These are phyloP conservation scores for Vigna mungo DNA, from an alignment of 306 rosid species.

Conservation along the genomic window DNA sequence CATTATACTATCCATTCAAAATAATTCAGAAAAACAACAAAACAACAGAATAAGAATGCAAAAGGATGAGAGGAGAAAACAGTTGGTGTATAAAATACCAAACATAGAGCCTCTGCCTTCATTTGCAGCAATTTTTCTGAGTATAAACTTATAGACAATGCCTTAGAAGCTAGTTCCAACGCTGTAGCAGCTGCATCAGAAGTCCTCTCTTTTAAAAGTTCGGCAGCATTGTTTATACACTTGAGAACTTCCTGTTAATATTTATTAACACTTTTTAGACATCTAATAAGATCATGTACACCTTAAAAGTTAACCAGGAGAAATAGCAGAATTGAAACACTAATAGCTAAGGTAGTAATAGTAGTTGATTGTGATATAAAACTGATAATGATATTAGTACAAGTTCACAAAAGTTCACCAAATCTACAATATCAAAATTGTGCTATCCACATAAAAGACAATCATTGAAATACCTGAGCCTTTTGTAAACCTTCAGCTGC, in stretches of 20 bases:
- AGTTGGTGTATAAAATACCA: slow-evolving; percentile 58
- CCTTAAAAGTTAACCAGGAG: slow-evolving; percentile 14
- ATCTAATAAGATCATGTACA: slow-evolving; percentile 29
- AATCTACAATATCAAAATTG: not conserved
- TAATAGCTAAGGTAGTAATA: not conserved
- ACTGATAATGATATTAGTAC: not conserved
- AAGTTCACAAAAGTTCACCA: slow-evolving; percentile 18
- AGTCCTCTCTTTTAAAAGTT: slow-evolving; percentile 71
- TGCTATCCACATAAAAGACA: slow-evolving; percentile 31
- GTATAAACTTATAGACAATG: slow-evolving; percentile 70
- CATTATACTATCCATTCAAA: slow-evolving; percentile 40
- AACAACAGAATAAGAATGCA: slow-evolving; percentile 15
- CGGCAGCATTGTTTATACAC: slow-evolving; percentile 55
- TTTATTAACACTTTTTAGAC: slow-evolving; percentile 38
- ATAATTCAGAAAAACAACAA: slow-evolving; percentile 8
- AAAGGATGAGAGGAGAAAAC: slow-evolving; percentile 33
- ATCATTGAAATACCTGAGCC: slow-evolving; percentile 73
- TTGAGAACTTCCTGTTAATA: slow-evolving; percentile 73
- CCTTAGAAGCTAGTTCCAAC: slow-evolving; percentile 69
- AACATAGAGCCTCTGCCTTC: slow-evolving; percentile 86
- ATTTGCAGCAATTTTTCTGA: slow-evolving; percentile 87
- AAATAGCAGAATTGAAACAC: slow-evolving; percentile 33
- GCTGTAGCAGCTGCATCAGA: slow-evolving; percentile 73
- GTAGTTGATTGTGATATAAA: slow-evolving; percentile 30
- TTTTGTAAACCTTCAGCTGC: slow-evolving; percentile 86